Base-by-base conservation (phyloP, 2,329 filamentous ascomycete species). In the Hypoxylon sp. region DNA sequence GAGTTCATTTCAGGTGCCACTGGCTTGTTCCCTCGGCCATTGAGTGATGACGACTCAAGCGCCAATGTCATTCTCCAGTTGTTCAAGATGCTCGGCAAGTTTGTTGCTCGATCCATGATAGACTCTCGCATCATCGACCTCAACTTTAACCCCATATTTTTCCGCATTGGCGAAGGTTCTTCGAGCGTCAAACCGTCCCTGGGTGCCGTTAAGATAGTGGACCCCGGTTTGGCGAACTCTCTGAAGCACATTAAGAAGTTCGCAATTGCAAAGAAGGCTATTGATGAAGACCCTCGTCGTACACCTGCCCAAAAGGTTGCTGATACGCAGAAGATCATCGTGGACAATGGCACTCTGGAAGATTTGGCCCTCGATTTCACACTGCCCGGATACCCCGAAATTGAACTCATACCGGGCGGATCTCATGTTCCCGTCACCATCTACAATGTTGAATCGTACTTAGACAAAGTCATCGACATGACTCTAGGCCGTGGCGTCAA, bases 61-160 rank as follows among this genome's bases (percentile, higher is more conserved):
- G 94, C 94, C n/a, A 92, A 95, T 81, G 93, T 93, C 73, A 91
- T 97, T 44, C 84, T 98, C 35, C 91, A 96, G 74, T 83, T 97
- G 17, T 99, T 97, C 84, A 97, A 92, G 80, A 92, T 95, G 77
- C 90, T 99, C 22, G 96, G 96, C 74, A 98, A 98, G 78, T 99
- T 99, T 79, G 94, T 98, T 52, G 96, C 97, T 31, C 90, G 96
- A 55, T 98, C 96, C 0, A 98, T 99, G 96, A 91, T 99, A 59
- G 96, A 99, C 79, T 98, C 95, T 0, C 90, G 96, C 59, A 98
- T 99, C 78, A 98, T 99, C 73, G 96, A 99, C 76, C 90, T 99
- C 72, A 96, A 95, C 62, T 96, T 99, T 82, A 99, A 98, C 78
- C 93, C 96, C 1, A 97, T 94, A 5, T 98, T 99, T 84, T 99